Base-by-base conservation (phyloP, 805 yeast species). In the Yarrowia porcina region DNA sequence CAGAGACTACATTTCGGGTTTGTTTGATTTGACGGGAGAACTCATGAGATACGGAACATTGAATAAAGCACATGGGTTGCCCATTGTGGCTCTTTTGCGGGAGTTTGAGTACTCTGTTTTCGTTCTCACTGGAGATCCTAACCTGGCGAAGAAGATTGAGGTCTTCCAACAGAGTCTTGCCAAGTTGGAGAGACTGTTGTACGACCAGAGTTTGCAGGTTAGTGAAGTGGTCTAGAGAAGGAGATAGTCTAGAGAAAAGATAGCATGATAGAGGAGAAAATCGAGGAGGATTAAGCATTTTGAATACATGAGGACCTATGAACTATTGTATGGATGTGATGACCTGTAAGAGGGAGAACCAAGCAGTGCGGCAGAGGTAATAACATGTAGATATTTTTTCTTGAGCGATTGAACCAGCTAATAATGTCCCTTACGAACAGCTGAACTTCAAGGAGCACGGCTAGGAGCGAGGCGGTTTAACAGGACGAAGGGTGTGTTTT, bases 21-120 rank as follows among this genome's bases (percentile, higher is more conserved):
- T 77, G n/a, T 70, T 77, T 64, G 80, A 77, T 64, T 64, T 76
- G 52, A 76, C 80, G 0, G 80, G 80, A 0, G 80, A 77, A 61
- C 69, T 77, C 13, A 77, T 77, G 80, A 64, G 79, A 30, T 74
- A 72, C 61, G 72, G 77, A 12, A 75, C 77, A 17, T 63, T 71
- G n/a, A 69, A 74, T 56, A 64, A 72, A 6, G 28, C 42, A 1
- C 61, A 42, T 6, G 59, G 47, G 8, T 15, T 56, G 36, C 32
- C 38, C 2, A 56, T 56, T 28, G 61, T 41, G 30, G 49, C 49
- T 4, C n/a, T 39, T 4, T 11, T 56, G 12, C 35, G 61, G 8
- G 49, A 56, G n/a, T 56, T 56, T 30, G 49, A 56, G 23, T 28
- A 56, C 39, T 21, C 44, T 17, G 49, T 56, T 10, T 56, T 41